Evolutionary conservation across 2,329 filamentous ascomycete species (phyloP), one percentile per base, ranked within the genome.

Genomic region (Mycosphaerella arachidis): DNA sequence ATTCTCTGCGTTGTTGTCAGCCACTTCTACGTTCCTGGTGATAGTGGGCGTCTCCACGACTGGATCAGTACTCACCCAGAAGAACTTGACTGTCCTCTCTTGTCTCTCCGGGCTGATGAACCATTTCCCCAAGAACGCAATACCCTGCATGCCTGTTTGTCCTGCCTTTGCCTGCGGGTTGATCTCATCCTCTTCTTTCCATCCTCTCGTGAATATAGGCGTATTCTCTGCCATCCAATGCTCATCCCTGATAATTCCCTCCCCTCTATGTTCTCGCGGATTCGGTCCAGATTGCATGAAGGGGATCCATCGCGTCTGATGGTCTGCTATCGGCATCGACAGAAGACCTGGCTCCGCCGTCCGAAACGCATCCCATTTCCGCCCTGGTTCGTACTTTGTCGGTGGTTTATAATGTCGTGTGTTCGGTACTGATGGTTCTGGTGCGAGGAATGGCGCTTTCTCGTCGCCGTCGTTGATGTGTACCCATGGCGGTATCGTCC

Each of bases 111-210:
- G 73, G 60, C 70, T 78, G 59, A 80, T 76, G 53, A 81, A 66
- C 71, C 79, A 82, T 51, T 67, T 70, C 4, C 70, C 70, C 30
- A 66, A 46, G 48, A 66, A 70, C 60, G 70, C 67, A 40, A 71
- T 52, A 2, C 69, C 68, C 43, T 59, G 58, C 65, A 81, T 80
- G 48, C 78, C 78, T 77, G 62, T 81, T 74, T 50, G 75, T 76
- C 60, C 53, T 40, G 29, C 55, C 20, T 46, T 61, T 48, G 57
- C 60, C 37, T 69, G 69, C 30, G 63, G 63, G 46, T 63, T 57
- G 16, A 78, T 76, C 40, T 82, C 78, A 30, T 82, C 79, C 59
- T 80, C 75, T 63, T 84, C 81, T 29, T 80, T 78, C 84, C 85
- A 88, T 16, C 73, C 74, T 37, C 73, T 71, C 58, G 76, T 73